Conservation (phyloP, 2,329 filamentous ascomycete genomes). For the Fusarium nurragi region DNA sequence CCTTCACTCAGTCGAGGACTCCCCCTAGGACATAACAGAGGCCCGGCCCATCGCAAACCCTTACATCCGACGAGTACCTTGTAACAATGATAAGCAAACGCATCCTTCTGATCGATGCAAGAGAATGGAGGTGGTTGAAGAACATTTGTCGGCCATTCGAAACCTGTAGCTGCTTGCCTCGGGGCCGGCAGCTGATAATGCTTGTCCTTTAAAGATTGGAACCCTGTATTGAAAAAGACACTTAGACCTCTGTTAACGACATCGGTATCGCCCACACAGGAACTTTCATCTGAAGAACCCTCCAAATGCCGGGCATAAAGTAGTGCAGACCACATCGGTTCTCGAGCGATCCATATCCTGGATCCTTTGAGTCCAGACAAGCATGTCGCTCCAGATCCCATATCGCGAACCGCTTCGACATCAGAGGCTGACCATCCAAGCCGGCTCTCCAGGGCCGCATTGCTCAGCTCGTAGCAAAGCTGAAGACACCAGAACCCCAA, state of each 20-base stretch:
- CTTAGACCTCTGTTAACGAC: background rate
- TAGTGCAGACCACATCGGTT: constrained; percentile 14
- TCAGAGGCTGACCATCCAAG: constrained; percentile 12
- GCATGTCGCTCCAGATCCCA: constrained; percentile 6
- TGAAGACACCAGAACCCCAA: constrained; percentile 25
- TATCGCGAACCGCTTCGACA: constrained; percentile 5
- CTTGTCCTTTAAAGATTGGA: background rate
- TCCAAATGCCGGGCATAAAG: constrained; percentile 13
- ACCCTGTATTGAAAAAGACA: constrained; percentile 18
- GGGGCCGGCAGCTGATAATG: background rate
- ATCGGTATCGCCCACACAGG: constrained; percentile 19
- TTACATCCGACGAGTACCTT: constrained; percentile 5
- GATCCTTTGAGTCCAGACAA: background rate
- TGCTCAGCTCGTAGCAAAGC: constrained; percentile 27
- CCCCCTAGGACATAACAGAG: background rate
- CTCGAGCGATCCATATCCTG: constrained; percentile 3
- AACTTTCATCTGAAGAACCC: background rate
- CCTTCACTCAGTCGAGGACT: constrained; percentile 10
- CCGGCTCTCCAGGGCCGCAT: constrained; percentile 14
- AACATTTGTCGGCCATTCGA: background rate
- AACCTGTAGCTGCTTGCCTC: background rate
- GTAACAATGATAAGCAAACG: constrained; percentile 4
- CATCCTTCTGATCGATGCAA: background rate
- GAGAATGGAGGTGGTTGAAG: constrained; percentile 3
- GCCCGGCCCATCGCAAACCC: constrained; percentile 14